These are phyloP conservation scores for Rosa chinensis DNA, from an alignment of 306 rosid genomes.

Conservation along the genomic window DNA sequence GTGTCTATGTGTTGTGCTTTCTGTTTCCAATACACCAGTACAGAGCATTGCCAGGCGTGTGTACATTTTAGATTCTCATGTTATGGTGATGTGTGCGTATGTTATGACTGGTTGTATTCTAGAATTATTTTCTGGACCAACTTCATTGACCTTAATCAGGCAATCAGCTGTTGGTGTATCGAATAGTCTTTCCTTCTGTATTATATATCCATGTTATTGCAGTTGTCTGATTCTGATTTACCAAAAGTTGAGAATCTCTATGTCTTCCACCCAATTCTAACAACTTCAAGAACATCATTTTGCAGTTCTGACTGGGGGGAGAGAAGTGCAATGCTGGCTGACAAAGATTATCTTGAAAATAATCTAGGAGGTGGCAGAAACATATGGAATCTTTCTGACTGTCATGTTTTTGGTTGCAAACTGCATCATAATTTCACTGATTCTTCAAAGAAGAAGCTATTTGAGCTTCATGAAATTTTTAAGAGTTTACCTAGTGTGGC, in stretches of 20 bases:
- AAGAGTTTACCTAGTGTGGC: conserved; percentile 65
- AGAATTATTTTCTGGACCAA: too few species aligned
- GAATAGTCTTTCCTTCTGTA: not conserved
- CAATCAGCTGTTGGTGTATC: not conserved
- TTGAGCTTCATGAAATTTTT: conserved; percentile 91
- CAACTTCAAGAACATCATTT: conserved; percentile 7
- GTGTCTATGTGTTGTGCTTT: not conserved
- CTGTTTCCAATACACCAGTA: not conserved
- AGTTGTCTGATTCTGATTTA: conserved; percentile 5
- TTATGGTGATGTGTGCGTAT: not conserved
- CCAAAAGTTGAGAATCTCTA: not conserved
- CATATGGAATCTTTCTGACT: conserved; percentile 74
- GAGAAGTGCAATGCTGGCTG: conserved; percentile 58
- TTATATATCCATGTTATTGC: not conserved
- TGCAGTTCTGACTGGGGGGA: conserved; percentile 82
- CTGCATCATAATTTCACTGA: conserved; percentile 48
- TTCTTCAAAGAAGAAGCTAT: conserved; percentile 57
- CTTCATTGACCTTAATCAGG: too few species aligned
- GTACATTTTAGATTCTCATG: not conserved
- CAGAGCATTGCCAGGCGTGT: not conserved
- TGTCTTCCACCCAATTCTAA: not conserved
- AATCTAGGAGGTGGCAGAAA: conserved; percentile 33
- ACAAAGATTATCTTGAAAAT: conserved; percentile 37
- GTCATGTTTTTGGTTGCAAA: conserved; percentile 88
- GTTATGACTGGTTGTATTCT: too few species aligned